These are phyloP conservation scores for Mycena venus DNA, from an alignment of 768 basidiomycete genomes.

Conservation along the genomic window DNA sequence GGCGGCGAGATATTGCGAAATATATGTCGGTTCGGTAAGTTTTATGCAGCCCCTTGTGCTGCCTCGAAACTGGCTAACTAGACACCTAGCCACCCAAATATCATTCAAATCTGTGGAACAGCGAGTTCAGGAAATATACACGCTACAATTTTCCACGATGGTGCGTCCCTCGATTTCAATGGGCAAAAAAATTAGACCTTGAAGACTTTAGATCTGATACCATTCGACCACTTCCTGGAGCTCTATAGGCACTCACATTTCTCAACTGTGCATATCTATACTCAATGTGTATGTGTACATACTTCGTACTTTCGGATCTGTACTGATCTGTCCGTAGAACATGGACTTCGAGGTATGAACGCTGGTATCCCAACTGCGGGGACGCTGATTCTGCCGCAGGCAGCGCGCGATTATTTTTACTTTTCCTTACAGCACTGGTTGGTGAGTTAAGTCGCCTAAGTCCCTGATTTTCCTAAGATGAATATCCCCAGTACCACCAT, in stretches of 20 bases:
- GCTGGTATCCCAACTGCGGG: background rate
- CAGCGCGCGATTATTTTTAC: too few relatives aligned
- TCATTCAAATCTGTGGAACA: background rate
- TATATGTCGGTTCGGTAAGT: too few relatives aligned
- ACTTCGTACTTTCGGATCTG: too few relatives aligned
- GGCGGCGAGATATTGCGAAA: background rate
- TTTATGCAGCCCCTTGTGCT: too few relatives aligned
- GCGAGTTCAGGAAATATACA: background rate
- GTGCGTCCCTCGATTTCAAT: background rate
- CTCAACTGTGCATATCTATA: background rate
- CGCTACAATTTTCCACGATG: background rate
- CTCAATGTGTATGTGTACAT: background rate
- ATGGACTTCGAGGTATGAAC: background rate
- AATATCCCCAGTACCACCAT: too few relatives aligned
- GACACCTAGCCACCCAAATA: too few relatives aligned
- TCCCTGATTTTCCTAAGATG: too few relatives aligned
- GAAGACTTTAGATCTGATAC: constrained; percentile 5
- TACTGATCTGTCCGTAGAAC: background rate
- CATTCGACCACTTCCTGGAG: background rate
- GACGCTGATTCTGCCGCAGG: background rate
- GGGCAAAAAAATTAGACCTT: background rate
- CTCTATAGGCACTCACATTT: background rate
- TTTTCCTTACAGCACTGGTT: background rate
- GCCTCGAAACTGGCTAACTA: background rate
- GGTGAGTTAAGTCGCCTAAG: background rate